Conservation (phyloP, 2,329 filamentous ascomycete genomes). For the Scleromitrula shiraiana region DNA sequence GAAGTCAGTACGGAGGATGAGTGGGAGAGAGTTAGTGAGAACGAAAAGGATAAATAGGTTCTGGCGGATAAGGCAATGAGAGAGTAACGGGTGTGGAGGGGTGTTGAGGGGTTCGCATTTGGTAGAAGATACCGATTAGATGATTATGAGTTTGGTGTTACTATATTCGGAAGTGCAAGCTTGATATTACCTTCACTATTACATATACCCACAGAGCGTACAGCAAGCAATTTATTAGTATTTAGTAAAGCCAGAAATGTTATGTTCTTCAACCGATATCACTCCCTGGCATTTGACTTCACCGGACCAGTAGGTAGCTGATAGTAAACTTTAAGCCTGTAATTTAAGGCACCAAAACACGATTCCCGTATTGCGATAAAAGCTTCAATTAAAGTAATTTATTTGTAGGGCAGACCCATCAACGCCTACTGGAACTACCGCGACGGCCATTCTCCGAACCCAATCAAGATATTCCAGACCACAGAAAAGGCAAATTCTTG, state of each 20-base stretch:
- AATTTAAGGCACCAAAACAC: neutral
- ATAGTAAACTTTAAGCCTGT: neutral
- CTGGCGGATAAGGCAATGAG: neutral
- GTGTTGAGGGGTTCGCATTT: neutral
- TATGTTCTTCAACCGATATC: too few relatives aligned
- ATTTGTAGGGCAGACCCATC: constrained; percentile 1
- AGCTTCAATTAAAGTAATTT: constrained; percentile 7
- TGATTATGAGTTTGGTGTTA: constrained; percentile 9
- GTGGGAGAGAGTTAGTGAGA: constrained; percentile 90
- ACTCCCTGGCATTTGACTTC: too few relatives aligned
- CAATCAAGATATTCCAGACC: constrained; percentile 2
- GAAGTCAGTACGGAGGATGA: constrained; percentile 84
- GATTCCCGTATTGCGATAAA: constrained; percentile 7
- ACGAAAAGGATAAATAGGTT: constrained; percentile 47
- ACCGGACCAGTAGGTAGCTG: too few relatives aligned
- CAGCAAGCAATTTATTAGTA: neutral
- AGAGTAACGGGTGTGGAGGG: neutral
- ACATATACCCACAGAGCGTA: constrained; percentile 3
- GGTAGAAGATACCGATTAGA: constrained; percentile 4
- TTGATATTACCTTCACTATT: constrained; percentile 4
- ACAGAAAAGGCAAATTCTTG: constrained; percentile 13
- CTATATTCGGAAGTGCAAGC: constrained; percentile 1
- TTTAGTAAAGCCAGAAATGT: neutral
- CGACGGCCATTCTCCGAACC: neutral
- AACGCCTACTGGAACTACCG: neutral